Conservation (phyloP, 352 stramenopile species). For the Pythium chondricola region DNA sequence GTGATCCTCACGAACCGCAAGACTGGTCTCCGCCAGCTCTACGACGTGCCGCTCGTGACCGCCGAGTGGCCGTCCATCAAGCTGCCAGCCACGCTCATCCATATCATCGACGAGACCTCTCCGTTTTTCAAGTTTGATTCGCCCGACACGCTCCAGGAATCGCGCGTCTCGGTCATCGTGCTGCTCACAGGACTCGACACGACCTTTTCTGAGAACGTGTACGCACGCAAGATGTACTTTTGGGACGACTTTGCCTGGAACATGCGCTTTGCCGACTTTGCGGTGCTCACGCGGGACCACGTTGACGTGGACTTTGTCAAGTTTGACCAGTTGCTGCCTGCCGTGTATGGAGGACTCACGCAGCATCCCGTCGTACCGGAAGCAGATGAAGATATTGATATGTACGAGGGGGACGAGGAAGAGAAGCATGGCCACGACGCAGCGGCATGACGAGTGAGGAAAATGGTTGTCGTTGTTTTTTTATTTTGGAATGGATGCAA, state of each 20-base stretch:
- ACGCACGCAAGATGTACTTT: slow-evolving; percentile 85
- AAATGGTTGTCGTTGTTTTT: neutral
- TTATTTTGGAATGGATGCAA: no score
- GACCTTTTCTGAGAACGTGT: slow-evolving; percentile 82
- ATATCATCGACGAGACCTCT: slow-evolving; percentile 75
- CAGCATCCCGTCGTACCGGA: slow-evolving; percentile 10
- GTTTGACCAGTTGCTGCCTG: slow-evolving; percentile 51
- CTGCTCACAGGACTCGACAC: slow-evolving; percentile 79
- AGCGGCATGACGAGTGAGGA: neutral
- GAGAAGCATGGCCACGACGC: neutral
- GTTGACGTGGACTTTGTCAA: slow-evolving; percentile 63
- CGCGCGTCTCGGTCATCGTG: slow-evolving; percentile 68
- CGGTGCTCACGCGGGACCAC: slow-evolving; percentile 55
- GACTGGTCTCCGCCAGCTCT: slow-evolving; percentile 71
- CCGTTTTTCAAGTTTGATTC: slow-evolving; percentile 76
- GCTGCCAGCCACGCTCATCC: slow-evolving; percentile 71
- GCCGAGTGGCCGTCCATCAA: slow-evolving; percentile 81
- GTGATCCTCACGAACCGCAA: slow-evolving; percentile 82
- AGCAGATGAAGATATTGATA: slow-evolving; percentile 1
- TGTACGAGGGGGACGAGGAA: slow-evolving; percentile 1
- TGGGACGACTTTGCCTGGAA: slow-evolving; percentile 83
- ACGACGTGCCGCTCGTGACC: slow-evolving; percentile 76
- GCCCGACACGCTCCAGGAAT: slow-evolving; percentile 61
- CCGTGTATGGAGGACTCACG: slow-evolving; percentile 11
- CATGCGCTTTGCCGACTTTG: slow-evolving; percentile 72